These are phyloP conservation scores for Paecilomyces niveus DNA, from an alignment of 2,329 filamentous ascomycete species.

Conservation along the genomic window DNA sequence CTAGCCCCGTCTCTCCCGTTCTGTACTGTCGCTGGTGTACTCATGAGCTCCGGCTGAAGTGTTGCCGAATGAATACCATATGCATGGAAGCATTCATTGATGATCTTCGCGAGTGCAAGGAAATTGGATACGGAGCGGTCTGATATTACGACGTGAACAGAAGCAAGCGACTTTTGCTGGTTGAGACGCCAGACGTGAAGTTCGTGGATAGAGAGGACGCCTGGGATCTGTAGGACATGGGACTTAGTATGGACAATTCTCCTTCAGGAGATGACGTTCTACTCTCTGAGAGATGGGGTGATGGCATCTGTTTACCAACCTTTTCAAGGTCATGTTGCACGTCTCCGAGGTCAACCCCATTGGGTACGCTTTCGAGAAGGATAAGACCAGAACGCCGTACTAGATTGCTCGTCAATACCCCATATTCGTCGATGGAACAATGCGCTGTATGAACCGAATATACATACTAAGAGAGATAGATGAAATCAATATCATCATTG, in stretches of 20 bases:
- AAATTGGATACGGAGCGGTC: slow-evolving; percentile 53
- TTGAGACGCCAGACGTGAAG: slow-evolving; percentile 68
- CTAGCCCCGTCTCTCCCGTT: slow-evolving; percentile 15
- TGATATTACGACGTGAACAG: slow-evolving; percentile 60
- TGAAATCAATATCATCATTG: slow-evolving; percentile 63
- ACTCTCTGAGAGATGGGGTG: background rate
- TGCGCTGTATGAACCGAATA: background rate
- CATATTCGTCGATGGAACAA: background rate
- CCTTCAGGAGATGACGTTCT: background rate
- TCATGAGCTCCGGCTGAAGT: slow-evolving; percentile 57
- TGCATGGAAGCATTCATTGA: slow-evolving; percentile 63
- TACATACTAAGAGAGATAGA: slow-evolving; percentile 49
- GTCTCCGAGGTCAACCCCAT: slow-evolving; percentile 53
- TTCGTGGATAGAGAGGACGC: slow-evolving; percentile 62
- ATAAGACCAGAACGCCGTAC: slow-evolving; percentile 48
- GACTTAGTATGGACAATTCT: background rate
- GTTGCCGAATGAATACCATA: slow-evolving; percentile 68
- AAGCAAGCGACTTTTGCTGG: slow-evolving; percentile 62
- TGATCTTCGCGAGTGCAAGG: slow-evolving; percentile 52
- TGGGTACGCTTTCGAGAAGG: slow-evolving; percentile 59
- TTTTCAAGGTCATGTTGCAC: slow-evolving; percentile 63
- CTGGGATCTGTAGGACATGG: slow-evolving; percentile 48
- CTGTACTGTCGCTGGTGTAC: slow-evolving; percentile 6
- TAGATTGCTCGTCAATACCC: slow-evolving; percentile 3
- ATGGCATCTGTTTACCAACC: slow-evolving; percentile 28